Base-by-base conservation (phyloP, 2,329 filamentous ascomycete genomes). In the Paramyrothecium sp. region DNA sequence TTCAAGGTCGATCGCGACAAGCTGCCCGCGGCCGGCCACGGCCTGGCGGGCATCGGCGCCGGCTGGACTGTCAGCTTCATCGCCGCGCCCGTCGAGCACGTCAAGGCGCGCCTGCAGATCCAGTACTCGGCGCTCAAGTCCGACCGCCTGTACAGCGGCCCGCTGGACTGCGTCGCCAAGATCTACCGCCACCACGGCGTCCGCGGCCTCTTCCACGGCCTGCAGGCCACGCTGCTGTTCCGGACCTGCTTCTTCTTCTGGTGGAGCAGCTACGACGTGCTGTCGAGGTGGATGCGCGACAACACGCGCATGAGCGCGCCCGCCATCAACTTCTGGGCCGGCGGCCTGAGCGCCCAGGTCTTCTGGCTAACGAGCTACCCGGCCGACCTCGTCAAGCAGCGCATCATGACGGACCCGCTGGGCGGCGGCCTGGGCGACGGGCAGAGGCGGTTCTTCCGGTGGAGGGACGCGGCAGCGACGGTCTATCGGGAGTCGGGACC, bases 351-450 rank as follows among this genome's bases (percentile, higher is more conserved):
- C 51, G 95, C 95, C 0, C 95, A 99, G 78, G 77, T 97, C 17
- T 99, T 97, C 71, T 99, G 95, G 95, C 73, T 97, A 48, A 91
- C 90, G 19, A 91, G 89, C 62, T 98, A 98, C 70, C 94, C 95
- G 2, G 90, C 87, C 51, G 94, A 98, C 71, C 91, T 97, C 21
- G 88, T 98, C 56, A 98, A 98, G 81, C 94, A 98, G 79, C 84
- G 92, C 33, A 89, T 99, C 70, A 98, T 99, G 95, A 97, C 94
- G 16, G 95, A 98, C 74, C 87, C 91, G 4, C 77, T 98, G 54
- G 93, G 89, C 1, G 88, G 89, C 1, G 79, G 78, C 1, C 74
- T 93, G 13, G 78, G 81, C 19, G 89, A 92, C 63, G 87, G 90
- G 11, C 78, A 82, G 57, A 83, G 86, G 60, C 84, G 79, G 63